Evolutionary conservation across 345 rosid genomes (phyloP).

Genomic region (Draba incana): DNA sequence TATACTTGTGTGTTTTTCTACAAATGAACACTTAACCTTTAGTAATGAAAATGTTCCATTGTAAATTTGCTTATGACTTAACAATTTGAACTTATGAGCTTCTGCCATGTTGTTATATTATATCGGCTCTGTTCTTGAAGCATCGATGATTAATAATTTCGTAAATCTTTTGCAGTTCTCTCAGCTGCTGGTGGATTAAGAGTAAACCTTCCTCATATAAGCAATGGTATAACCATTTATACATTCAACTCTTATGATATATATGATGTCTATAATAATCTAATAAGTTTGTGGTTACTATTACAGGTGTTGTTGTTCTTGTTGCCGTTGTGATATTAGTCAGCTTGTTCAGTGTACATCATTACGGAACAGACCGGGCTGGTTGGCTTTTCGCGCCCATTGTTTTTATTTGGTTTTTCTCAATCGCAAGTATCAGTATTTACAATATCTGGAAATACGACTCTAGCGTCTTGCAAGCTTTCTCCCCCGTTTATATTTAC

Average conservation of each 20-base stretch:
- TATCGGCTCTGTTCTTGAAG: neutral
- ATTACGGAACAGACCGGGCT: conserved; percentile 78
- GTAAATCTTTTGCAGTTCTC: conserved; percentile 58
- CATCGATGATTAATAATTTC: no score
- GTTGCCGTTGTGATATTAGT: conserved; percentile 73
- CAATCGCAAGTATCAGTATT: conserved; percentile 72
- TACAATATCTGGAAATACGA: conserved; percentile 74
- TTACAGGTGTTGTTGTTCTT: conserved; percentile 74
- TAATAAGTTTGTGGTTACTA: neutral
- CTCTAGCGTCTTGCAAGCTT: conserved; percentile 72
- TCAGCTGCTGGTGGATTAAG: conserved; percentile 97
- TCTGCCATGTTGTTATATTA: neutral
- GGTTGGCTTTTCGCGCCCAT: conserved; percentile 88
- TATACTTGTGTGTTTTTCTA: neutral
- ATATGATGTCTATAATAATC: neutral
- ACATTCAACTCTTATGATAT: neutral
- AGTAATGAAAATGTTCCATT: neutral
- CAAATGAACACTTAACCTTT: neutral
- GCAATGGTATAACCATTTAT: conserved; percentile 53
- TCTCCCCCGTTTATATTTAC: conserved; percentile 68
- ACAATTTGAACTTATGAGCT: no score
- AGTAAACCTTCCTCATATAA: conserved; percentile 66
- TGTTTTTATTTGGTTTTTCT: conserved; percentile 79
- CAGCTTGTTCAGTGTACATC: conserved; percentile 74
- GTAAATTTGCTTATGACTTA: no score